Conservation (phyloP, 73 alveolate species). For the Stentor roeselii region DNA sequence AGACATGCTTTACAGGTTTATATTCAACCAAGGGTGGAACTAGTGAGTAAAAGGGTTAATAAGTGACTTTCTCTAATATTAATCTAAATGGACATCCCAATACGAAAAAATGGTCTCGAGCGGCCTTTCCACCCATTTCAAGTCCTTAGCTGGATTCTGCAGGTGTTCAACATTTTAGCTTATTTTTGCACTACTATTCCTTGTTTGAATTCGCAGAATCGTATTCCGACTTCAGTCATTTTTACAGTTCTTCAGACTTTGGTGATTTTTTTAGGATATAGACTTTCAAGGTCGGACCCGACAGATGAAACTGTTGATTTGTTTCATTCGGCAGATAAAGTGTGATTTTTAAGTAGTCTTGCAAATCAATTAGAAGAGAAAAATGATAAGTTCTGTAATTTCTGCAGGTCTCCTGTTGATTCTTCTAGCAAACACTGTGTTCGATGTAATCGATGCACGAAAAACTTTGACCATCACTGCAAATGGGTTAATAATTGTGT, state of each 20-base stretch:
- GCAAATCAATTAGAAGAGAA: not conserved
- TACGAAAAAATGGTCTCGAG: constrained; percentile 13
- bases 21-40: not conserved
- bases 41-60: no score
- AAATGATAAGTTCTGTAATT: constrained; percentile 16
- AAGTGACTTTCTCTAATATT: no score
- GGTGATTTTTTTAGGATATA: not conserved
- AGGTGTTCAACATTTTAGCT: not conserved
- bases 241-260: not conserved
- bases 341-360: not conserved
- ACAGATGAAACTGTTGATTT: not conserved
- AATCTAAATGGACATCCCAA: not conserved
- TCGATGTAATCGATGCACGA: constrained; percentile 58
- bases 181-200: not conserved
- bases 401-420: constrained; percentile 36
- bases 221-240: not conserved
- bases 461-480: constrained; percentile 79
- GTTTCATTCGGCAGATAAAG: not conserved
- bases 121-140: constrained; percentile 18
- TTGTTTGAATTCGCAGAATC: not conserved
- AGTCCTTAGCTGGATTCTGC: constrained; percentile 6
- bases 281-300: not conserved
- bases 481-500: constrained; percentile 67
- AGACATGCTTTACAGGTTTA: not conserved
- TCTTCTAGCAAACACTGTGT: constrained; percentile 53